phyloP scores from a whole-genome alignment of 306 rosid genomes.

The Gastrolobium villosum region DNA sequence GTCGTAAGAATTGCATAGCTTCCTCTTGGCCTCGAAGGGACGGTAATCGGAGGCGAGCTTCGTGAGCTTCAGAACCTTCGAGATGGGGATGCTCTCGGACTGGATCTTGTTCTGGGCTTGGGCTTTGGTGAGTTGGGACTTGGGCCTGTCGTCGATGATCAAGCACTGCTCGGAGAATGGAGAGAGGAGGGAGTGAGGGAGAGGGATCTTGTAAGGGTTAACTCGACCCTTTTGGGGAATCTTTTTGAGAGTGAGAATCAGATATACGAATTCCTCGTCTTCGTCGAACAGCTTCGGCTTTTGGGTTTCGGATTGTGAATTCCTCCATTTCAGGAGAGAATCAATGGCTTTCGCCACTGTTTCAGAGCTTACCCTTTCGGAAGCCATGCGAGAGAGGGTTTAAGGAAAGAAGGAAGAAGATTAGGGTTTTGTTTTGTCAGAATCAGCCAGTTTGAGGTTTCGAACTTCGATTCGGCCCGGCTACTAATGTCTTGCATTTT shows the following conservation, averaged over 20 bases:
- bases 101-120: slow-evolving; percentile 60
- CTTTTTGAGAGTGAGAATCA: slow-evolving; percentile 69
- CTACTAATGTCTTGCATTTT: no score
- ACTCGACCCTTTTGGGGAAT: slow-evolving; percentile 67
- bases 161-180: slow-evolving; percentile 68
- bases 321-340: slow-evolving; percentile 76
- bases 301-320: slow-evolving; percentile 49
- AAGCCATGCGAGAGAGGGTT: background rate
- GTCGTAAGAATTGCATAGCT: slow-evolving; percentile 71
- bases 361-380: slow-evolving; percentile 30
- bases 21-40: slow-evolving; percentile 78
- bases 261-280: slow-evolving; percentile 71
- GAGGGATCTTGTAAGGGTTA: slow-evolving; percentile 68
- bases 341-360: slow-evolving; percentile 61
- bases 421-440: no score
- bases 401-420: no score
- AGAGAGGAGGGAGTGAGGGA: slow-evolving; percentile 68
- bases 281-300: slow-evolving; percentile 69
- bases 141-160: slow-evolving; percentile 77
- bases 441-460: no score
- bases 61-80: slow-evolving; percentile 70
- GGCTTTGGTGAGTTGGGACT: slow-evolving; percentile 60
- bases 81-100: slow-evolving; percentile 62
- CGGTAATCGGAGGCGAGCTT: slow-evolving; percentile 78
- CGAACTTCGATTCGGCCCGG: no score